A percentile compares a stretch with the other conserved stretches of the same genome.
Evolutionary conservation across 441 rosid genomes (phyloP).

Genomic region (Populus hybrid): DNA sequence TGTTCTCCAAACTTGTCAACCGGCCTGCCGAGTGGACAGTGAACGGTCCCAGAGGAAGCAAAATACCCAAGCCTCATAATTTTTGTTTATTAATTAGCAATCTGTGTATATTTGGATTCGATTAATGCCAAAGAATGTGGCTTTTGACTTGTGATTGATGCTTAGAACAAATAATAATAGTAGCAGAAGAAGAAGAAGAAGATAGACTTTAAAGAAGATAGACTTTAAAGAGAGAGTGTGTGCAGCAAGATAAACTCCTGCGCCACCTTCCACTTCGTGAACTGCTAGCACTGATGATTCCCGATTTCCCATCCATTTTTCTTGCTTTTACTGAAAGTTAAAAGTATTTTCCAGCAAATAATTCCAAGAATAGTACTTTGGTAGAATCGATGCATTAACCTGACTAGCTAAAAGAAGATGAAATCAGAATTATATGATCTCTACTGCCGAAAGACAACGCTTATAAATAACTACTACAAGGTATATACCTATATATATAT

Average conservation of each 20-base stretch:
- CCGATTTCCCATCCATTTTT: conserved; percentile 15
- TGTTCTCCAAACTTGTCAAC: conserved; percentile 12
- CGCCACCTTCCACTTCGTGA: neutral
- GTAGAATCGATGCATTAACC: too few species aligned
- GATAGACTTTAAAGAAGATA: neutral
- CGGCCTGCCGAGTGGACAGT: conserved; percentile 19
- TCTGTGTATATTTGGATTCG: conserved; percentile 3
- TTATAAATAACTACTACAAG: too few species aligned
- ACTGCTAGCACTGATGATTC: conserved; percentile 23
- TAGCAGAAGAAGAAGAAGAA: neutral
- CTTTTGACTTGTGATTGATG: conserved; percentile 7
- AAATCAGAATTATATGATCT: too few species aligned
- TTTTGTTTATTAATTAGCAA: neutral
- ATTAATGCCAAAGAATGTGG: conserved; percentile 1
- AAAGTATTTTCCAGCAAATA: neutral
- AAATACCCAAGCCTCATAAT: neutral
- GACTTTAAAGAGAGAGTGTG: neutral
- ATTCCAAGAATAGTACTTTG: too few species aligned
- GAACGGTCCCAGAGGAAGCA: conserved; percentile 18
- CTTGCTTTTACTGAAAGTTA: conserved; percentile 18
- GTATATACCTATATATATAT: too few species aligned
- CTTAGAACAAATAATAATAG: neutral
- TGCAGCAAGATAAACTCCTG: neutral
- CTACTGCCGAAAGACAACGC: too few species aligned
- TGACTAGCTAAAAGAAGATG: too few species aligned